Percentiles rank a stretch among this genome's conserved stretches.
phyloP scores from a whole-genome alignment of 2,329 filamentous ascomycete species.

The Penicillium frequentans region DNA sequence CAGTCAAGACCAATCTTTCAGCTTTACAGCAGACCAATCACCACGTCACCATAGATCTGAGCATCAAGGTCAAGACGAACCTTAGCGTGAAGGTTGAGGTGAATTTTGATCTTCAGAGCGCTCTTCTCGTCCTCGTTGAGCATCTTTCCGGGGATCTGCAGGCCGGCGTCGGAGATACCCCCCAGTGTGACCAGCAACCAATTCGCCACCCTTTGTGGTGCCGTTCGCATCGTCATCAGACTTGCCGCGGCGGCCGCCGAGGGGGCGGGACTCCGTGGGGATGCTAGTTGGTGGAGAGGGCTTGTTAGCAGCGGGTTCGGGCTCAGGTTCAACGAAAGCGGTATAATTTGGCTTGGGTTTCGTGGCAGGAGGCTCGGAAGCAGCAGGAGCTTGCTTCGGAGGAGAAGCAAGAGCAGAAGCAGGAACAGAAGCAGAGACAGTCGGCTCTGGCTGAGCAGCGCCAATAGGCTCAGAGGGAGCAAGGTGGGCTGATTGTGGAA shows the following conservation, averaged over 20 bases:
- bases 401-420: neutral
- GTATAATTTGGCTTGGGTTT: neutral
- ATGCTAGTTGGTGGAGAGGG: neutral
- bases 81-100: constrained; percentile 25
- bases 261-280: constrained; percentile 2
- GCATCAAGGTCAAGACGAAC: constrained; percentile 26
- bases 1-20: too few species aligned
- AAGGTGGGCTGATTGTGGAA: neutral
- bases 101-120: constrained; percentile 24
- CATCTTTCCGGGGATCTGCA: constrained; percentile 11
- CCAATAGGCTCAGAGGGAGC: neutral
- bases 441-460: neutral
- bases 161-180: constrained; percentile 3
- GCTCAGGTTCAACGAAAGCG: neutral
- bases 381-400: neutral
- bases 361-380: neutral
- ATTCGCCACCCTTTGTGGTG: neutral
- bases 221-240: constrained; percentile 6
- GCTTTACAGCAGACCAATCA: constrained; percentile 24
- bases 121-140: constrained; percentile 14
- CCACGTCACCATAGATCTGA: constrained; percentile 25
- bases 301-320: neutral
- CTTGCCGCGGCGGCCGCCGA: constrained; percentile 7
- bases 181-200: neutral
- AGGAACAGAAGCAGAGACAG: constrained; percentile 1